phyloP scores from a whole-genome alignment of 352 stramenopile genomes.

The Globisporangium spinosum region DNA sequence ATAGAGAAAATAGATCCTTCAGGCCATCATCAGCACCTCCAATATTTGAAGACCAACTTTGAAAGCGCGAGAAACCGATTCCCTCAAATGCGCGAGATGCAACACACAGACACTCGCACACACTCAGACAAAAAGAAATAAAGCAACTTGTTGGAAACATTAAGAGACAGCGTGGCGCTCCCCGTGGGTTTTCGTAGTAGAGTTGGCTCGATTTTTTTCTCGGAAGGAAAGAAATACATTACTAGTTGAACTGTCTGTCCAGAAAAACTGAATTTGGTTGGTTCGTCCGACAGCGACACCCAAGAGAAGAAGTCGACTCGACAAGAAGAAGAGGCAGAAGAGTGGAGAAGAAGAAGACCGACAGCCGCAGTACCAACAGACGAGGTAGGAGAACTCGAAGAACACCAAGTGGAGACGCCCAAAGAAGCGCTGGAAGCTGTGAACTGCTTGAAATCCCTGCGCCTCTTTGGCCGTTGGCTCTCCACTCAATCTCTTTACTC shows the following conservation, averaged over 20 bases:
- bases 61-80: too few relatives aligned
- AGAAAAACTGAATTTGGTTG: constrained; percentile 2
- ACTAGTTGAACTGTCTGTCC: constrained; percentile 20
- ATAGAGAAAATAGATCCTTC: not conserved
- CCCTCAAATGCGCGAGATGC: not conserved
- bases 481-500: not conserved
- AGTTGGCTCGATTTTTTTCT: constrained; percentile 8
- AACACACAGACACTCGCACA: too few relatives aligned
- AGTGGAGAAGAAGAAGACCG: not conserved
- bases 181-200: not conserved
- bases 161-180: not conserved
- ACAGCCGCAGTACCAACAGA: not conserved
- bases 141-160: constrained; percentile 7
- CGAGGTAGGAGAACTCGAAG: not conserved
- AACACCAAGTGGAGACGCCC: not conserved
- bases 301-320: constrained; percentile 5
- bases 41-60: too few relatives aligned
- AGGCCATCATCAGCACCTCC: too few relatives aligned
- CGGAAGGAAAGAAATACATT: constrained; percentile 28
- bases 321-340: not conserved
- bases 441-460: not conserved
- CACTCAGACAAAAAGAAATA: not conserved
- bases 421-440: not conserved
- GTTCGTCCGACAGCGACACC: constrained; percentile 5
- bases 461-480: not conserved